A percentile compares a stretch with the other conserved stretches of the same genome.
phyloP scores from a whole-genome alignment of 2,329 filamentous ascomycete species.

The Peltaster fructicola region DNA sequence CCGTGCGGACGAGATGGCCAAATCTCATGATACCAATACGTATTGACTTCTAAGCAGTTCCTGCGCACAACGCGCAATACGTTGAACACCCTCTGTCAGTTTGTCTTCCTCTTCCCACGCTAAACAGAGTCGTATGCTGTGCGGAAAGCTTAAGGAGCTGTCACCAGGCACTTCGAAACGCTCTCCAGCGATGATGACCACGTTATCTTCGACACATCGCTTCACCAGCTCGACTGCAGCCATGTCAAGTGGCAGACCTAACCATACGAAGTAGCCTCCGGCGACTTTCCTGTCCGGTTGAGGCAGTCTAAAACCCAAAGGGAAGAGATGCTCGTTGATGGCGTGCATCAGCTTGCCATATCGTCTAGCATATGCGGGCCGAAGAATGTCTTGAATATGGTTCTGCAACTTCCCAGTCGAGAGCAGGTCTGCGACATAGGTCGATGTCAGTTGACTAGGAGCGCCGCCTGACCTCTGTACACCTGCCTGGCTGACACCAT shows the following conservation, averaged over 20 bases:
- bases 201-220: slow-evolving; percentile 42
- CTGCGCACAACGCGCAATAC: slow-evolving; percentile 37
- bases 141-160: slow-evolving; percentile 36
- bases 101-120: slow-evolving; percentile 51
- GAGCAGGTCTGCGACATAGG: slow-evolving; percentile 38
- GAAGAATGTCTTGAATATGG: slow-evolving; percentile 35
- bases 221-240: slow-evolving; percentile 38
- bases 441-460: slow-evolving; percentile 41
- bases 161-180: slow-evolving; percentile 44
- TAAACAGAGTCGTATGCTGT: slow-evolving; percentile 50
- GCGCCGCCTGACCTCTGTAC: slow-evolving; percentile 37
- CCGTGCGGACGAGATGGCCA: no score
- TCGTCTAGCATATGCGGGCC: slow-evolving; percentile 37
- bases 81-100: slow-evolving; percentile 49
- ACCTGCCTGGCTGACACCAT: slow-evolving; percentile 42
- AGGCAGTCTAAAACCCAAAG: slow-evolving; percentile 39
- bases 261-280: slow-evolving; percentile 79
- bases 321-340: slow-evolving; percentile 41
- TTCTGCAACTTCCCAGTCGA: slow-evolving; percentile 32
- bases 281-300: slow-evolving; percentile 33
- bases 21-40: no score
- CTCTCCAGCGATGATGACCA: slow-evolving; percentile 50
- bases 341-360: slow-evolving; percentile 40
- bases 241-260: slow-evolving; percentile 41
- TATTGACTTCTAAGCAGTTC: no score